These are phyloP conservation scores for Nakataea oryzae DNA, from an alignment of 2,329 filamentous ascomycete species.

Conservation along the genomic window DNA sequence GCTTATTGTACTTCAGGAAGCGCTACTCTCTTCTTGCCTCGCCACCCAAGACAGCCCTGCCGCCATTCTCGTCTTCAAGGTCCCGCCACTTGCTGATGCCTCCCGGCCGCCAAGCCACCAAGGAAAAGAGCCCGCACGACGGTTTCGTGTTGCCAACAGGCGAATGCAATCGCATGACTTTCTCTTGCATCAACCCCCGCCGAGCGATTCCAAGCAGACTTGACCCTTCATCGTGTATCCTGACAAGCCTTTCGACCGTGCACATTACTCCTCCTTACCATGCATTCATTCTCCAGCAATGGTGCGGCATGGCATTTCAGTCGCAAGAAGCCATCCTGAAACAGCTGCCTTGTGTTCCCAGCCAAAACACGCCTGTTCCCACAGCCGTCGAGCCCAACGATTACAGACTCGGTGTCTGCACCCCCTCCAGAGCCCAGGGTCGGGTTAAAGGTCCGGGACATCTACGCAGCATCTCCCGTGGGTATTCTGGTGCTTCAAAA, in stretches of 20 bases:
- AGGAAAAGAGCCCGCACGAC: background rate
- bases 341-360: background rate
- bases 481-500: background rate
- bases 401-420: no score
- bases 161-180: background rate
- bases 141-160: background rate
- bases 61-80: no score
- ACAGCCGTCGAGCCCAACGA: no score
- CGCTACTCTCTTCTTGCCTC: background rate
- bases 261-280: background rate
- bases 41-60: no score
- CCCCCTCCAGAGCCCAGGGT: no score
- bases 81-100: background rate
- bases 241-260: background rate
- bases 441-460: background rate
- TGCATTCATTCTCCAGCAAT: background rate
- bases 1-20: background rate
- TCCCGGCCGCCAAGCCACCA: background rate
- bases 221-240: background rate
- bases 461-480: background rate
- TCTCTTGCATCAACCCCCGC: background rate
- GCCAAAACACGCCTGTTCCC: background rate
- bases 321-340: no score
- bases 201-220: background rate
- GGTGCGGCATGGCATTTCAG: background rate